These are phyloP conservation scores for Bisporella sp. DNA, from an alignment of 2,329 filamentous ascomycete genomes.

Conservation along the genomic window DNA sequence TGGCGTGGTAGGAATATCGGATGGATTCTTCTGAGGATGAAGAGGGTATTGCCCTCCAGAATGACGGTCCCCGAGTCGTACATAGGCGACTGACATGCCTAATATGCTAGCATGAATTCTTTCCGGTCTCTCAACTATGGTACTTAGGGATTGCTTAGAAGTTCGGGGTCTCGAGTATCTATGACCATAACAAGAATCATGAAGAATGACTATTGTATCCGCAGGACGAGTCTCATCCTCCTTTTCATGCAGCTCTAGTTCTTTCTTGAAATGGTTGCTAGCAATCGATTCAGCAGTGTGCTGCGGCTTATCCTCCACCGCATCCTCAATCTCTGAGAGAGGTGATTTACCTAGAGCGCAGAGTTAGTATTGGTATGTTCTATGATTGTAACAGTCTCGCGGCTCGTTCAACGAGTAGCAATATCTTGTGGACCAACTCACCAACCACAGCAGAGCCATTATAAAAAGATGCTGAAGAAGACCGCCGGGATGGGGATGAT, in stretches of 20 bases:
- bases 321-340: constrained; percentile 29
- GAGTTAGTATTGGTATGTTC: too few relatives aligned
- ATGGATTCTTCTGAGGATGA: constrained; percentile 50
- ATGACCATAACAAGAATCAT: constrained; percentile 94
- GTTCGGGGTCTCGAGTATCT: constrained; percentile 79
- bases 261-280: constrained; percentile 24
- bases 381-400: too few relatives aligned
- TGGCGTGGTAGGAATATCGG: constrained; percentile 52
- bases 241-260: constrained; percentile 22
- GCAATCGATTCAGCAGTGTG: constrained; percentile 41
- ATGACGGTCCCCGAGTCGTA: constrained; percentile 79
- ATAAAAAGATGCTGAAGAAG: constrained; percentile 36
- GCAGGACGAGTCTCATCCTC: constrained; percentile 27
- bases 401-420: too few relatives aligned
- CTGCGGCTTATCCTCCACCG: constrained; percentile 27
- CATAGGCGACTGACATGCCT: constrained; percentile 81
- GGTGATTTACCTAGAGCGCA: constrained; percentile 26
- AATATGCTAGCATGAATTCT: constrained; percentile 77
- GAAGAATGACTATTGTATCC: constrained; percentile 75
- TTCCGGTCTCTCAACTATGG: constrained; percentile 91
- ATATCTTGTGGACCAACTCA: too few relatives aligned
- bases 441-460: constrained; percentile 28
- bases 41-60: constrained; percentile 62
- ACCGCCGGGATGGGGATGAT: constrained; percentile 22
- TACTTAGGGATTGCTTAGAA: constrained; percentile 60